phyloP scores from a whole-genome alignment of 345 rosid genomes.

The Dovyalis caffra region DNA sequence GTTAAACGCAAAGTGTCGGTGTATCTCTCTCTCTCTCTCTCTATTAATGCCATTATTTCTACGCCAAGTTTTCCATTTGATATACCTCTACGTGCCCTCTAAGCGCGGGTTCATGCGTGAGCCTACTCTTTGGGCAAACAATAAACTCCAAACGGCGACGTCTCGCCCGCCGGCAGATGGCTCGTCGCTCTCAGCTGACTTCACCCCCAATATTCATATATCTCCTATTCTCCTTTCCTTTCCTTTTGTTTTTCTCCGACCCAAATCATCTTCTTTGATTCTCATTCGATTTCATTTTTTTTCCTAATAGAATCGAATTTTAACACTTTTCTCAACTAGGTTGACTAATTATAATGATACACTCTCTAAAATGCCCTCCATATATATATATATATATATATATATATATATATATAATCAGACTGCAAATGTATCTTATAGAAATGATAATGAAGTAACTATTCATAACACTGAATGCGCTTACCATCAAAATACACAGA shows the following conservation, averaged over 20 bases:
- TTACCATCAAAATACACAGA: too few species aligned
- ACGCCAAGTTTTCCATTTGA: constrained; percentile 16
- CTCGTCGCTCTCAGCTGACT: constrained; percentile 34
- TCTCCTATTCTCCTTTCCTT: background rate
- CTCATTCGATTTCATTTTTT: background rate
- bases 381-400: too few species aligned
- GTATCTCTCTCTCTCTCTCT: background rate
- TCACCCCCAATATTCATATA: background rate
- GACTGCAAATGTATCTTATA: too few species aligned
- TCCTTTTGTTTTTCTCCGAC: background rate
- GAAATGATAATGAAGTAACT: too few species aligned
- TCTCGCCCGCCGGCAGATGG: constrained; percentile 42
- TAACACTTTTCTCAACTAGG: background rate
- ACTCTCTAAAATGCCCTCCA: background rate
- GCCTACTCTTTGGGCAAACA: background rate
- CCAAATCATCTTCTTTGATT: background rate
- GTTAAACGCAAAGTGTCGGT: constrained; percentile 28
- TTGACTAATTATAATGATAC: background rate
- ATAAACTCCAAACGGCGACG: constrained; percentile 27
- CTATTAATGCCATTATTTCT: constrained; percentile 20
- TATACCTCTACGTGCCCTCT: background rate
- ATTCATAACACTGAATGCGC: too few species aligned
- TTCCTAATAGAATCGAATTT: too few species aligned
- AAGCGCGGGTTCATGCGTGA: constrained; percentile 13
- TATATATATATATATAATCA: too few species aligned